Evolutionary conservation across 2,329 filamentous ascomycete species (phyloP), one percentile per base, ranked within the genome.

Genomic region (Aspergillus pseudoviridinutans): DNA sequence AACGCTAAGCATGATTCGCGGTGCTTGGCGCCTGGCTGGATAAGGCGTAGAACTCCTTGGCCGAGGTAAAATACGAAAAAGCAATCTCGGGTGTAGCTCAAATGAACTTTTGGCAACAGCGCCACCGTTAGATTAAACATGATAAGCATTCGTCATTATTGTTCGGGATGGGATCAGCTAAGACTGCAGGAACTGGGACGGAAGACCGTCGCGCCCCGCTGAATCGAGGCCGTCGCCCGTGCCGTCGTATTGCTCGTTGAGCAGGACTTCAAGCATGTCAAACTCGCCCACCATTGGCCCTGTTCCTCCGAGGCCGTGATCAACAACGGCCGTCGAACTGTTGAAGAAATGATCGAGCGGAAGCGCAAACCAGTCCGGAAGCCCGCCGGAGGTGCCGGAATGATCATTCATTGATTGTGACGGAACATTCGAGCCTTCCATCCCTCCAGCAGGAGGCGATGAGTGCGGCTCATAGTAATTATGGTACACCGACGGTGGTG

Each of bases 351-450:
- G 82, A 67, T 87, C 83, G 3, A 87, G 74, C 1, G 84, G 83
- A n/a, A 87, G 68, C 0, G 84, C 81, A 52, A 87, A 77, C 84
- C 84, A 87, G 68, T 86, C 84, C 44, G 81, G 79, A 22, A 75
- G 67, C 3, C 63, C 67, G 38, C 66, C 59, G 41, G 65, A 66
- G 29, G 64, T 65, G 51, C 66, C 66, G 49, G 68, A 62, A 47
- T 60, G 65, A 35, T 68, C 68, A 25, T 64, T 64, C 58, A 68
- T 63, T 4, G 64, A 54, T 29, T 74, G 71, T 6, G 70, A 68
- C 4, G 71, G 63, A 10, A 71, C 56, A 25, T 66, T 69, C 3
- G 68, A 59, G 6, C 67, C 61, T 9, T 73, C 71, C 46, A 72
- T 56, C 3, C 70, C 67, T n/a, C 64, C 68, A 2, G 69, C 55